Conservation (phyloP, 805 yeast genomes). For the Saccharomycopsis javanensis region DNA sequence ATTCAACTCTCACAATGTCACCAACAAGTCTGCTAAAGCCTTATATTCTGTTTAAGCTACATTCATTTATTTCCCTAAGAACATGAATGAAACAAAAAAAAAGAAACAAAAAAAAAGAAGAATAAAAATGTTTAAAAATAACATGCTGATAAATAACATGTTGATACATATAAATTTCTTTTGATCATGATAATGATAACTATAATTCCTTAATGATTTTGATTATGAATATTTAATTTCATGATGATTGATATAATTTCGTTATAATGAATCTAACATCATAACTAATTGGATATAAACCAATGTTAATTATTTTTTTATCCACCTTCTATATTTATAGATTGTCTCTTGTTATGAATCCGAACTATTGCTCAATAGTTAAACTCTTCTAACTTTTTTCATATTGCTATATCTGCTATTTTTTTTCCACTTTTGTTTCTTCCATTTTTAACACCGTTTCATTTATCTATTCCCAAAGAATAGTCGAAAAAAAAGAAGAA, state of each 20-base stretch:
- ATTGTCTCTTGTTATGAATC: not conserved
- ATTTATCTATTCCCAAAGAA: not conserved
- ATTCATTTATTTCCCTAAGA: not conserved
- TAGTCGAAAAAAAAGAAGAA: not conserved
- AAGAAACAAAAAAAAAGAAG: no score
- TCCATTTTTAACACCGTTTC: not conserved
- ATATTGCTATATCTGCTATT: not conserved
- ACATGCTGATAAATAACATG: no score
- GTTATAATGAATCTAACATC: no score
- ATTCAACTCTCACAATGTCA: constrained; percentile 54
- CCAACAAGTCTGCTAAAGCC: constrained; percentile 7
- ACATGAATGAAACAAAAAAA: not conserved
- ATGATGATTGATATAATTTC: no score
- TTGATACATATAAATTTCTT: no score
- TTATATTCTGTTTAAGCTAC: constrained; percentile 8
- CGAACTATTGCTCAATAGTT: not conserved
- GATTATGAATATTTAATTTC: no score
- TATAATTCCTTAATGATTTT: no score
- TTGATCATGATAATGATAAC: no score
- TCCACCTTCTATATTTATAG: not conserved
- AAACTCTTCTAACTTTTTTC: no score
- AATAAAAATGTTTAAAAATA: no score
- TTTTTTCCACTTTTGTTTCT: not conserved
- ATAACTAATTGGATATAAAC: no score
- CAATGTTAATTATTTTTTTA: no score